phyloP scores from a whole-genome alignment of 2,329 filamentous ascomycete genomes.

The Daldinia sp. region DNA sequence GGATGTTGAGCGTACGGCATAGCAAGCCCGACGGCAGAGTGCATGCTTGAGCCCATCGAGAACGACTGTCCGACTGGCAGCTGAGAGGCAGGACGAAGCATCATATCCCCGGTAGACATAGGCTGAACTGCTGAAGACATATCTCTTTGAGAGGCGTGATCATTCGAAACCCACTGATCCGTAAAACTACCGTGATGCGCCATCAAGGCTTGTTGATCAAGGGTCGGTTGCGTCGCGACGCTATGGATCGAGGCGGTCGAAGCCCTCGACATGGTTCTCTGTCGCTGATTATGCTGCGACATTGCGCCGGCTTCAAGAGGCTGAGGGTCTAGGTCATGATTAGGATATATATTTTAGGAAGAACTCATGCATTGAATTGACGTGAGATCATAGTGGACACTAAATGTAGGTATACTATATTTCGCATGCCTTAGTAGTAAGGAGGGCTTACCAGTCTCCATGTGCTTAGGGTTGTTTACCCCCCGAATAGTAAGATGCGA shows the following conservation, averaged over 20 bases:
- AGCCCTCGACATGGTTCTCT: conserved; percentile 66
- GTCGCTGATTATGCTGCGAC: conserved; percentile 57
- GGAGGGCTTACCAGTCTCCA: conserved; percentile 46
- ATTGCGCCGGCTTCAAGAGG: conserved; percentile 52
- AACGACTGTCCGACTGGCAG: conserved; percentile 65
- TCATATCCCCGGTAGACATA: conserved; percentile 70
- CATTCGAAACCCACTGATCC: conserved; percentile 63
- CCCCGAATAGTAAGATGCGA: conserved; percentile 43
- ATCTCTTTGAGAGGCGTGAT: conserved; percentile 59
- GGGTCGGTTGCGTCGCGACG: conserved; percentile 62
- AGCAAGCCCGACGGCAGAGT: conserved; percentile 58
- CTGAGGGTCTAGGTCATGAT: conserved; percentile 46
- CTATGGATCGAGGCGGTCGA: conserved; percentile 70
- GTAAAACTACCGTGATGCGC: conserved; percentile 57
- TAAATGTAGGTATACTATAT: background rate
- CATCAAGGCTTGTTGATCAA: conserved; percentile 61
- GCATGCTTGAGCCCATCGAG: conserved; percentile 64
- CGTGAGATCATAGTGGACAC: background rate
- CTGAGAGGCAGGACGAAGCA: conserved; percentile 68
- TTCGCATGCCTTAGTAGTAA: background rate
- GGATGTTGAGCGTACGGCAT: conserved; percentile 60
- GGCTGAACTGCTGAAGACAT: conserved; percentile 57
- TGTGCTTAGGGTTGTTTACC: conserved; percentile 51
- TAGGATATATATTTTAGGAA: conserved; percentile 10
- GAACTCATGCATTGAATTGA: background rate